Evolutionary conservation across 306 rosid genomes (phyloP), one percentile per base, ranked within the genome.

Genomic region (Trifolium repens): DNA sequence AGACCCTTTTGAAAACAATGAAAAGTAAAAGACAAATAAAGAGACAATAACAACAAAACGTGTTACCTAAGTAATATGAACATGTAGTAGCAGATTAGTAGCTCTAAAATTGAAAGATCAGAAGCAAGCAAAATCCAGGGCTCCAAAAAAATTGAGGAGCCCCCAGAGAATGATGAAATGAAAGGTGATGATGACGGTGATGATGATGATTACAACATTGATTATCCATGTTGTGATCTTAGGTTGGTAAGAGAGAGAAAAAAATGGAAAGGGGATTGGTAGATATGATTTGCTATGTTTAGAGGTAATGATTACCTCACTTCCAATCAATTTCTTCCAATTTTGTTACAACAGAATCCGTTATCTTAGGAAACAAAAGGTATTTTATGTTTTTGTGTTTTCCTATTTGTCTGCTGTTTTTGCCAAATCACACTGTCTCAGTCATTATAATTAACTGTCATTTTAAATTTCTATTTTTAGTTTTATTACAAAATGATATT

Each of bases 121-220:
- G 43, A 65, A 65, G 10, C 62, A 58, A 77, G 84, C 67, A 75
- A 81, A 68, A 78, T 80, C 90, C 80, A 88, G 94, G 91, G 88
- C 70, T 84, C 82, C 87, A 57, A 57, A 57, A 85, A 73, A 78
- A 81, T 13, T 63, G 7, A 64, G 90, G 85, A 70, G 82, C 69
- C 87, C 97, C 96, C 79, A 83, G 93, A 85, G 72, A 81, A 22
- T 12, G 77, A 63, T 16, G 17, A 27, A 57, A 60, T 53, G 74
- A 77, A 79, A 50, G 74, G 22, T 34, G 69, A 64, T 27, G 39
- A 27, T 27, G 65, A 59, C 6, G 52, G 13, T 12, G 39, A 27
- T 27, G 65, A 59, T 12, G 11, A 46, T 37, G 15, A 50, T 39
- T 64, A 80, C 60, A 54, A 76, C 16, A 74, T 72, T 53, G 78